A percentile compares a stretch with the other conserved stretches of the same genome.
phyloP scores from a whole-genome alignment of 345 rosid genomes.

The Brassica cretica region DNA sequence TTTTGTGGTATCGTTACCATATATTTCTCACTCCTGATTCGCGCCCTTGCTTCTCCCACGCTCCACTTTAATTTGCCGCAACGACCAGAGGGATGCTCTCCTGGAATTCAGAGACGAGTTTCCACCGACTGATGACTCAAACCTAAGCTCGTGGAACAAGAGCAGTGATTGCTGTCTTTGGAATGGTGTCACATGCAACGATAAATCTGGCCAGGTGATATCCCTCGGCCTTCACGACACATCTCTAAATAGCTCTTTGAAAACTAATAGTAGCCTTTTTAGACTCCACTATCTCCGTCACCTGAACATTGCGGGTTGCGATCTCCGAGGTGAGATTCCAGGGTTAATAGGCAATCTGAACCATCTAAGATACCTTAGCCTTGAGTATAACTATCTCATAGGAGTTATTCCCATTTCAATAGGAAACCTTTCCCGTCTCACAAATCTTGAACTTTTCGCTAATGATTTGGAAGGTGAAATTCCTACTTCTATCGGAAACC shows the following conservation, averaged over 20 bases:
- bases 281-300: not conserved
- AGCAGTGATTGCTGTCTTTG: slow-evolving; percentile 3
- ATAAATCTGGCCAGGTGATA: not conserved
- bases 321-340: not conserved
- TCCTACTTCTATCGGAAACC: not conserved
- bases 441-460: not conserved
- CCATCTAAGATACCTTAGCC: no score
- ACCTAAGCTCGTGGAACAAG: not conserved
- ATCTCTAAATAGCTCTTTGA: not conserved
- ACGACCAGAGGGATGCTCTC: not conserved
- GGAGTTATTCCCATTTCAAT: not conserved
- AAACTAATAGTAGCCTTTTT: not conserved
- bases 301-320: not conserved
- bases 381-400: no score
- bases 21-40: not conserved
- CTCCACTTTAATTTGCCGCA: not conserved
- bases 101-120: not conserved
- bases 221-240: not conserved
- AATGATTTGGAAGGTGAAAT: not conserved
- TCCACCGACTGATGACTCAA: not conserved
- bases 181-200: not conserved
- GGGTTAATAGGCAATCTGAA: no score
- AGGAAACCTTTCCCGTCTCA: not conserved
- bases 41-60: not conserved
- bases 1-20: not conserved